Conservation (phyloP, 2,329 filamentous ascomycete genomes). For the Trichoderma hamatum region DNA sequence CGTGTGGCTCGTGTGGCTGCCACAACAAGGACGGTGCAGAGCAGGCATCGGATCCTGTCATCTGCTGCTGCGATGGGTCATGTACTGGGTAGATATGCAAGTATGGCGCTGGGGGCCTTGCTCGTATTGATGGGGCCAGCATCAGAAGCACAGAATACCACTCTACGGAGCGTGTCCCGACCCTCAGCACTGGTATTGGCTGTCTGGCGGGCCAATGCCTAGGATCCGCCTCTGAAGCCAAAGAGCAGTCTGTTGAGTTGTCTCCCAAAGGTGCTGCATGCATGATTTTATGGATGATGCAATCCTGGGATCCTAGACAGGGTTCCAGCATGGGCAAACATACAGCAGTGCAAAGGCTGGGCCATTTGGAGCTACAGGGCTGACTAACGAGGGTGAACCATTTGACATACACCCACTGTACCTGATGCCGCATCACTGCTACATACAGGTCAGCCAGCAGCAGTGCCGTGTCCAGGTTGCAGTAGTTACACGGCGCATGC, state of each 20-base stretch:
- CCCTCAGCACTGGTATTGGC: neutral
- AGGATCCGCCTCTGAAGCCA: neutral
- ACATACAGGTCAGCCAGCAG: neutral
- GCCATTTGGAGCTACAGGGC: neutral
- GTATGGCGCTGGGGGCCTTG: neutral
- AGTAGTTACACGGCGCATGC: neutral
- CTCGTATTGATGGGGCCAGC: neutral
- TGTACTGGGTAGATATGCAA: neutral
- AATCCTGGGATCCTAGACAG: neutral
- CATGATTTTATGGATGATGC: neutral
- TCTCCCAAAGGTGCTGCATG: neutral
- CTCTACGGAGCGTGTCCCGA: neutral
- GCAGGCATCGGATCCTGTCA: neutral
- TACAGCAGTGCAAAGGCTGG: neutral
- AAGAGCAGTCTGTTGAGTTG: conserved; percentile 16
- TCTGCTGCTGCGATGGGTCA: neutral
- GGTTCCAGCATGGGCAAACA: neutral
- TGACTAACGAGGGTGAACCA: neutral
- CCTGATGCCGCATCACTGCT: neutral
- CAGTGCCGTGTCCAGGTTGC: neutral
- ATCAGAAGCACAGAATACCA: neutral
- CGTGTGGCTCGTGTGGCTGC: neutral
- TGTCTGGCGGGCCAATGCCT: neutral
- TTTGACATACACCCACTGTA: neutral
- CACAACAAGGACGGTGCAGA: neutral